phyloP scores from a whole-genome alignment of 495 filamentous ascomycete species.

The Aspergillus sparsus region DNA sequence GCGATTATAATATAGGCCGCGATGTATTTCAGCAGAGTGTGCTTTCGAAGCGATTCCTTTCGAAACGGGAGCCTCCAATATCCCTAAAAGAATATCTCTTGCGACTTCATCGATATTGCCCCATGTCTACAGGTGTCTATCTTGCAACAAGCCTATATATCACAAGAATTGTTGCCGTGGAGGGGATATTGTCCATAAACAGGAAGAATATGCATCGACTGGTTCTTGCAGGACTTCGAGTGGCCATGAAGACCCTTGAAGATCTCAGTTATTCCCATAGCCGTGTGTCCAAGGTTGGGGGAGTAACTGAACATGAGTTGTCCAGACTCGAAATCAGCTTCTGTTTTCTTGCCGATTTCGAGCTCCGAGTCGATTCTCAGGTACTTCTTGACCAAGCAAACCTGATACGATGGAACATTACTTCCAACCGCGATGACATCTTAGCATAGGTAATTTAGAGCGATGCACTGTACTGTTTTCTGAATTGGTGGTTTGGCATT shows the following conservation, averaged over 20 bases:
- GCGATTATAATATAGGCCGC: slow-evolving; percentile 42
- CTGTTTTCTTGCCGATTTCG: slow-evolving; percentile 81
- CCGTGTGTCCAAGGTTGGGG: slow-evolving; percentile 85
- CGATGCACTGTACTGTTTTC: neutral
- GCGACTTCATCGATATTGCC: slow-evolving; percentile 86
- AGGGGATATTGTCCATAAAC: slow-evolving; percentile 73
- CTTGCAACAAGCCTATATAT: slow-evolving; percentile 93
- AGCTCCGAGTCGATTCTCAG: slow-evolving; percentile 68
- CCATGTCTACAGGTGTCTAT: slow-evolving; percentile 94
- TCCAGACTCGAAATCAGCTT: slow-evolving; percentile 86
- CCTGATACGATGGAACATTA: slow-evolving; percentile 21
- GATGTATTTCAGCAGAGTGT: slow-evolving; percentile 71
- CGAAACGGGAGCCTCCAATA: slow-evolving; percentile 79
- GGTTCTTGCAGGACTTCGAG: slow-evolving; percentile 76
- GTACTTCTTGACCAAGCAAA: slow-evolving; percentile 53
- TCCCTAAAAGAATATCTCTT: slow-evolving; percentile 80
- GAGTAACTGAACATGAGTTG: slow-evolving; percentile 77
- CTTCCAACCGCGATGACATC: neutral
- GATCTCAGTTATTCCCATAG: slow-evolving; percentile 83
- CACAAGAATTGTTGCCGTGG: slow-evolving; percentile 71
- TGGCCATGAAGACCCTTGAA: slow-evolving; percentile 91
- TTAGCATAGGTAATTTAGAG: neutral
- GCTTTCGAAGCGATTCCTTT: slow-evolving; percentile 88
- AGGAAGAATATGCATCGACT: slow-evolving; percentile 84
- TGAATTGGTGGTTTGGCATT: neutral